phyloP scores from a whole-genome alignment of 371 early-diverging fungal genomes.

The Apophysomyces elegans region DNA sequence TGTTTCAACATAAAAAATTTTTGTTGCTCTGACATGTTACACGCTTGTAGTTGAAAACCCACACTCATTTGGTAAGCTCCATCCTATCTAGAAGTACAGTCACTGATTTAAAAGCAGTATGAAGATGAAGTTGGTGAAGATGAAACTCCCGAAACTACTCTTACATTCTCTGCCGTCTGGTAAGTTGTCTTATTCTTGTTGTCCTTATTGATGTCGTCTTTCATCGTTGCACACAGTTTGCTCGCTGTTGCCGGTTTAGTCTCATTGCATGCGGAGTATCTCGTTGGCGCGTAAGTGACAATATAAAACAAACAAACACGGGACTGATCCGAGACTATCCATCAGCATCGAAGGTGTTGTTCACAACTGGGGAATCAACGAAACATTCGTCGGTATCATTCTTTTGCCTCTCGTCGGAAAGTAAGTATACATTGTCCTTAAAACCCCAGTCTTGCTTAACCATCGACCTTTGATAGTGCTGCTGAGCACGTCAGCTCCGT shows the following conservation, averaged over 20 bases:
- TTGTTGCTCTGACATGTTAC: conserved; percentile 25
- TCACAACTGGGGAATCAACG: conserved; percentile 62
- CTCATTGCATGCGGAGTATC: conserved; percentile 79
- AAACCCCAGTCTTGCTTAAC: neutral
- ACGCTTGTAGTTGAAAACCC: conserved; percentile 61
- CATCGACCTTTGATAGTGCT: conserved; percentile 26
- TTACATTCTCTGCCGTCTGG: conserved; percentile 41
- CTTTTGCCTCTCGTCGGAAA: conserved; percentile 86
- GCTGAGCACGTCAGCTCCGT: conserved; percentile 82
- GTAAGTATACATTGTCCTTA: conserved; percentile 21
- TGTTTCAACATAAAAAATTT: neutral
- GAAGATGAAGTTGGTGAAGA: conserved; percentile 53
- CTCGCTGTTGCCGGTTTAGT: conserved; percentile 63
- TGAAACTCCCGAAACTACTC: conserved; percentile 53
- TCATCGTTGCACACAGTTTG: conserved; percentile 31
- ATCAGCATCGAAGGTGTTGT: conserved; percentile 79
- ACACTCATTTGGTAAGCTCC: conserved; percentile 59
- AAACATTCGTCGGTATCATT: conserved; percentile 89
- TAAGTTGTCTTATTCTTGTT: conserved; percentile 16
- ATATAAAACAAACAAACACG: neutral
- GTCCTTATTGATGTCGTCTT: neutral
- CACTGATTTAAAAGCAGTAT: conserved; percentile 22
- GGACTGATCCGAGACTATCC: neutral
- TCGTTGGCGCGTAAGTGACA: conserved; percentile 66
- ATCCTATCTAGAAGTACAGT: neutral